Evolutionary conservation across 208 protist species (phyloP).

Genomic region (Wallacemonas sp.): DNA sequence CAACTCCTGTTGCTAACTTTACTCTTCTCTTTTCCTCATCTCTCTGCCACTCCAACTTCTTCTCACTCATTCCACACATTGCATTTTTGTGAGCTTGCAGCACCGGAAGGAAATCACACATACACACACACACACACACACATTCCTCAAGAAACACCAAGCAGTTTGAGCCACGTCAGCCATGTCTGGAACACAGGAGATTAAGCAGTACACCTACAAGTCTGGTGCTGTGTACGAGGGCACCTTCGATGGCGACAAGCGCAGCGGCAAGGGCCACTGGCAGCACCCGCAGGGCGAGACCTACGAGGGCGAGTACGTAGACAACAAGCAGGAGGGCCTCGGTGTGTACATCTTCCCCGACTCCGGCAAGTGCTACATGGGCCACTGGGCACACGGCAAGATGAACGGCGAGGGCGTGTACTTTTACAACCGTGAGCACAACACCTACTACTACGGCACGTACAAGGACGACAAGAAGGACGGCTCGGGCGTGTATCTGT

Average conservation of each 20-base stretch:
- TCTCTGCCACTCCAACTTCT: not conserved
- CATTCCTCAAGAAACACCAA: too few relatives aligned
- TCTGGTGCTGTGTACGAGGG: constrained; percentile 90
- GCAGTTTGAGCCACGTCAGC: constrained; percentile 5
- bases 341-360: constrained; percentile 77
- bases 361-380: constrained; percentile 80
- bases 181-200: constrained; percentile 25
- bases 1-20: not conserved
- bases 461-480: constrained; percentile 87
- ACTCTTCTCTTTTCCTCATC: not conserved
- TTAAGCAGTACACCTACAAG: constrained; percentile 84
- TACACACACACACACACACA: too few relatives aligned
- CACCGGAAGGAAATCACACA: too few relatives aligned
- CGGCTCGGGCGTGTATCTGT: constrained; percentile 79
- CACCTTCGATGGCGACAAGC: constrained; percentile 72
- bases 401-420: constrained; percentile 90
- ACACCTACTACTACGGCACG: constrained; percentile 69
- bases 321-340: constrained; percentile 86
- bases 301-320: constrained; percentile 89
- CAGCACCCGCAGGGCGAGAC: constrained; percentile 72
- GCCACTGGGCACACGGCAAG: constrained; percentile 72
- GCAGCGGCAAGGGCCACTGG: constrained; percentile 81
- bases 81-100: too few relatives aligned
- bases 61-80: too few relatives aligned
- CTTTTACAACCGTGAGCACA: constrained; percentile 68